Evolutionary conservation across 495 filamentous ascomycete species (phyloP), one percentile per base, ranked within the genome.

Genomic region (Darksidea phi): DNA sequence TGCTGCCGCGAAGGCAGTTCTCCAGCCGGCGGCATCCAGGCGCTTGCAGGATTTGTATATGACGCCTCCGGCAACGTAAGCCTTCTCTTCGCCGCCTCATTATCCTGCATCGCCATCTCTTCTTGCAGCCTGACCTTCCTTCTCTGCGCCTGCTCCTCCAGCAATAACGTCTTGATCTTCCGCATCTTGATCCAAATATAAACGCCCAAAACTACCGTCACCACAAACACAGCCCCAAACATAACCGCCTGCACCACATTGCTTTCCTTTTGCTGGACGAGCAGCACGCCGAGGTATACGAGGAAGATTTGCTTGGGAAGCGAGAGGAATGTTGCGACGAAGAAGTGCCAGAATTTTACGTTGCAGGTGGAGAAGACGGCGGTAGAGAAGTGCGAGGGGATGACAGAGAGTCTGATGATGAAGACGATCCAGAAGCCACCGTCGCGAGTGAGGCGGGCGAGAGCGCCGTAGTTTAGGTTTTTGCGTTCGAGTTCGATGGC

Each of bases 301-400:
- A 63, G 60, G 47, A 63, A 63, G 45, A 63, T 63, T 48, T 63
- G 60, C 21, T 63, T 63, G 3, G 60, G 60, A 5, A 63, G 54
- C 2, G 53, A 57, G 15, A 63, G 46, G 28, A 63, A 48, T 13
- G 60, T 63, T 24, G 60, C 60, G 34, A 63, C 45, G 15, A 52
- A 28, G 25, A 63, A 63, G 38, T 20, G 43, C 45, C 54, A 57
- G 45, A 63, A 63, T 13, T 63, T 63, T 5, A 63, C 60, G 54
- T 63, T 53, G 36, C 60, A 63, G 24, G 60, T 63, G 18, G 53
- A 57, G 48, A 63, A 63, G 23, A 57, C 54, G 25, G 60, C 60
- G 32, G 60, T 57, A 15, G 49, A 55, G 60, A 63, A 63, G 26
- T 63, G 60, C 8, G 49, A n/a, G 12, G 60, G 60, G 17, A 63